These are phyloP conservation scores for Ogataea salicorniae DNA, from an alignment of 805 yeast genomes.

Conservation along the genomic window DNA sequence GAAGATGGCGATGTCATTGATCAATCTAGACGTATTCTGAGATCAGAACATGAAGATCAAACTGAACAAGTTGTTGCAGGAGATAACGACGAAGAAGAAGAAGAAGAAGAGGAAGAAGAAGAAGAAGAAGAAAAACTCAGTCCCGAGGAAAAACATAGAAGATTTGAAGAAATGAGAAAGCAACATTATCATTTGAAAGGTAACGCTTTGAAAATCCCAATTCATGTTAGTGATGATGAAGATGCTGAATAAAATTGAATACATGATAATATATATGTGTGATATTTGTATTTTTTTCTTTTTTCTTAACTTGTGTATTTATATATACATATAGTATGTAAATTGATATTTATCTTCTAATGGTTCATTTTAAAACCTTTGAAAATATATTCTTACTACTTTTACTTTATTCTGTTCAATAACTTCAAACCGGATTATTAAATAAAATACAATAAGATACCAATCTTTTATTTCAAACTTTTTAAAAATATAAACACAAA, in stretches of 20 bases:
- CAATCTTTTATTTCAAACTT: too few relatives aligned
- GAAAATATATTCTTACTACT: too few relatives aligned
- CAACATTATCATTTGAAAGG: conserved; percentile 67
- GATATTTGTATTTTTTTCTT: background rate
- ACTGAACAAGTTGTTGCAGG: conserved; percentile 1
- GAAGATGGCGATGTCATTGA: background rate
- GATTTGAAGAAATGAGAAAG: conserved; percentile 76
- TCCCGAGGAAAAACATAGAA: conserved; percentile 44
- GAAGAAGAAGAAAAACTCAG: conserved; percentile 36
- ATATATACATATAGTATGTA: background rate
- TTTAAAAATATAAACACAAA: too few relatives aligned
- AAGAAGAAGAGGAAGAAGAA: conserved; percentile 26
- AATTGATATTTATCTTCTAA: background rate
- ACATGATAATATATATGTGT: background rate
- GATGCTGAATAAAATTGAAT: conserved; percentile 15
- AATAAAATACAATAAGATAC: too few relatives aligned
- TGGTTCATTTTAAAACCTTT: too few relatives aligned
- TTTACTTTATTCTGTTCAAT: too few relatives aligned
- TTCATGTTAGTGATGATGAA: conserved; percentile 32
- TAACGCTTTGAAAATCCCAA: conserved; percentile 39
- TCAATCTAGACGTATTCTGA: too few relatives aligned
- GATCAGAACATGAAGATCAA: background rate
- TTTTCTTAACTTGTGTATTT: background rate
- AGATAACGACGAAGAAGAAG: conserved; percentile 21
- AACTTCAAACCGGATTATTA: too few relatives aligned